These are phyloP conservation scores for Lepidium campestre DNA, from an alignment of 441 rosid genomes.

Conservation along the genomic window DNA sequence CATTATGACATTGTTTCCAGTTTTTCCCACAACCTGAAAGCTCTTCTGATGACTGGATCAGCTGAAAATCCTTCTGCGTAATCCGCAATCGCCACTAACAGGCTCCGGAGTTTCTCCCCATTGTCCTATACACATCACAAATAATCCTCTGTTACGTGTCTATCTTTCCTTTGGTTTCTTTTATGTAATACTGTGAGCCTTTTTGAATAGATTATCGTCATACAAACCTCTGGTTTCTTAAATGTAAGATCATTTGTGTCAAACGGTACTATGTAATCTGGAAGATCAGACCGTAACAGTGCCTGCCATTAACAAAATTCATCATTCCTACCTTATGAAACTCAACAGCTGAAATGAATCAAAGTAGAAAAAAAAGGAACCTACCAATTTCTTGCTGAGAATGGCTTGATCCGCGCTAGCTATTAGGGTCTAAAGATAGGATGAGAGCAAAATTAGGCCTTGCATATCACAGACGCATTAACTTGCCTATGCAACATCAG, in stretches of 20 bases:
- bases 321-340: neutral
- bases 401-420: conserved; percentile 59
- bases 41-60: conserved; percentile 68
- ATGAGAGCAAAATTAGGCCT: neutral
- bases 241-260: conserved; percentile 53
- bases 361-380: neutral
- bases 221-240: conserved; percentile 79
- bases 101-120: conserved; percentile 73
- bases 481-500: neutral
- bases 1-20: conserved; percentile 27
- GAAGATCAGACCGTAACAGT: conserved; percentile 77
- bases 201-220: neutral
- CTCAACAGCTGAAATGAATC: neutral
- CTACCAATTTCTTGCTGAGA: conserved; percentile 80
- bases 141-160: neutral
- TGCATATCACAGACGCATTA: neutral
- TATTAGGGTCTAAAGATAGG: conserved; percentile 38
- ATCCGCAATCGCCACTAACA: conserved; percentile 67
- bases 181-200: neutral
- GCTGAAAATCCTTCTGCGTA: conserved; percentile 92
- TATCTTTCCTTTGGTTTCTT: neutral
- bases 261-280: conserved; percentile 87
- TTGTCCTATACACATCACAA: conserved; percentile 51
- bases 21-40: conserved; percentile 61
- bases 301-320: conserved; percentile 46